phyloP scores from a whole-genome alignment of 2,329 filamentous ascomycete species.

The Alternaria gansuensis region DNA sequence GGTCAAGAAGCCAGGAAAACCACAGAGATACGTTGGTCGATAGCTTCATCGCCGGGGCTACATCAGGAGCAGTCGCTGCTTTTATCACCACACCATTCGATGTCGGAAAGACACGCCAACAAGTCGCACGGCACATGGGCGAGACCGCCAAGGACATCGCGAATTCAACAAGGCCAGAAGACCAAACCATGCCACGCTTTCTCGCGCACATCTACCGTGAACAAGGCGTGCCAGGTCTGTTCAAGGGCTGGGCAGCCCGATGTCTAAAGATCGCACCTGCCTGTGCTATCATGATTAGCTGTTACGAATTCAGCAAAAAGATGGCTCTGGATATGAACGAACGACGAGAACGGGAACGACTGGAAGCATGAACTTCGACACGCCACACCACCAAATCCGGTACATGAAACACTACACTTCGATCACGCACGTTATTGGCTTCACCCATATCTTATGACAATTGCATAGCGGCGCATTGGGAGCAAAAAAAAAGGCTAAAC shows the following conservation, averaged over 20 bases:
- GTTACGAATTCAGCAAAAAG: constrained; percentile 94
- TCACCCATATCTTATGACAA: constrained; percentile 8
- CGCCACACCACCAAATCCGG: not conserved
- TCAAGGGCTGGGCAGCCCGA: constrained; percentile 89
- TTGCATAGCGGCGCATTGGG: constrained; percentile 20
- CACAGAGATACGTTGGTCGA: constrained; percentile 82
- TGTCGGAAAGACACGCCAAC: constrained; percentile 94
- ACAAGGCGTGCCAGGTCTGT: constrained; percentile 82
- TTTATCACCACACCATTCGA: constrained; percentile 95
- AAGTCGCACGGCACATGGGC: constrained; percentile 73
- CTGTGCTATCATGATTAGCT: constrained; percentile 99
- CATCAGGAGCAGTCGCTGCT: constrained; percentile 84
- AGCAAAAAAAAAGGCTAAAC: constrained; percentile 9
- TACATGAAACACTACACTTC: not conserved
- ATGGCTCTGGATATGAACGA: constrained; percentile 80
- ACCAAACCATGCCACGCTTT: constrained; percentile 79
- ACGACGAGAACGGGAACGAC: constrained; percentile 49
- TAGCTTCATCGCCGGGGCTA: constrained; percentile 85
- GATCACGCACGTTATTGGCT: constrained; percentile 1
- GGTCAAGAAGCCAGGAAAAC: constrained; percentile 72
- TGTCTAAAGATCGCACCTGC: constrained; percentile 95
- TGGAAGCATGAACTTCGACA: constrained; percentile 19
- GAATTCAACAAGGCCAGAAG: constrained; percentile 68
- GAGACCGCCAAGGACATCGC: constrained; percentile 53
- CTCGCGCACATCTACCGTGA: constrained; percentile 90